Conservation (phyloP, 2,329 filamentous ascomycete genomes). For the Ophiocordyceps robertsii region DNA sequence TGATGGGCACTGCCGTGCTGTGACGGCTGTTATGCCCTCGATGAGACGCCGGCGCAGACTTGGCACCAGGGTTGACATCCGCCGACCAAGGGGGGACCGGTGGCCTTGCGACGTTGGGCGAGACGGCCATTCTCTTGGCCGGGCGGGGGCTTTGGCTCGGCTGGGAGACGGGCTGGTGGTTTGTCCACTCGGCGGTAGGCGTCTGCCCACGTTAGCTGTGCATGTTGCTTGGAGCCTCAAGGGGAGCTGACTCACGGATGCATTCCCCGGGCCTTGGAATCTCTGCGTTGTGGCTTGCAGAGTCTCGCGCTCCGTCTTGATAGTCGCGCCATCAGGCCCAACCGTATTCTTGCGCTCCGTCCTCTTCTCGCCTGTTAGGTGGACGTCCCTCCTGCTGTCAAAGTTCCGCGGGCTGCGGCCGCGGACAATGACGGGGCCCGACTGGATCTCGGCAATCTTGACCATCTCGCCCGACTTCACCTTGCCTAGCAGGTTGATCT, state of each 20-base stretch:
- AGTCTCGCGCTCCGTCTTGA: conserved; percentile 21
- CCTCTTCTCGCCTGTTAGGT: conserved; percentile 46
- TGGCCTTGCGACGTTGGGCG: conserved; percentile 35
- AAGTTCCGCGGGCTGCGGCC: conserved; percentile 90
- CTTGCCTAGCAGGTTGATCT: conserved; percentile 70
- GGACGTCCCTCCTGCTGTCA: conserved; percentile 76
- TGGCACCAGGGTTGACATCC: conserved; percentile 16
- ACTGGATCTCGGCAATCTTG: conserved; percentile 72
- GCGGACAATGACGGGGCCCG: conserved; percentile 87
- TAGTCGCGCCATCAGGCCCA: conserved; percentile 16
- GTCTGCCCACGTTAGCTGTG: conserved; percentile 11
- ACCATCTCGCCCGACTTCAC: conserved; percentile 53
- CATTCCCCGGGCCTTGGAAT: conserved; percentile 18
- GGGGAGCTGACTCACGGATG: conserved; percentile 16
- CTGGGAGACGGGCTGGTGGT: conserved; percentile 22
- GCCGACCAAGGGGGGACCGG: conserved; percentile 38
- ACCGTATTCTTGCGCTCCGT: conserved; percentile 29
- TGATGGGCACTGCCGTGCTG: conserved; percentile 27
- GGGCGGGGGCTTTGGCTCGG: conserved; percentile 29
- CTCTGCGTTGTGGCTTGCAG: conserved; percentile 14
- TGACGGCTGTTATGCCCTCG: conserved; percentile 12
- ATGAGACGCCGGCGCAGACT: conserved; percentile 5
- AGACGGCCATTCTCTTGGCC: conserved; percentile 38
- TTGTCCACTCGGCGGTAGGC: conserved; percentile 30
- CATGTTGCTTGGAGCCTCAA: background rate